Evolutionary conservation across 139 green algal species (phyloP).

Genomic region (Dunaliella sp.): DNA sequence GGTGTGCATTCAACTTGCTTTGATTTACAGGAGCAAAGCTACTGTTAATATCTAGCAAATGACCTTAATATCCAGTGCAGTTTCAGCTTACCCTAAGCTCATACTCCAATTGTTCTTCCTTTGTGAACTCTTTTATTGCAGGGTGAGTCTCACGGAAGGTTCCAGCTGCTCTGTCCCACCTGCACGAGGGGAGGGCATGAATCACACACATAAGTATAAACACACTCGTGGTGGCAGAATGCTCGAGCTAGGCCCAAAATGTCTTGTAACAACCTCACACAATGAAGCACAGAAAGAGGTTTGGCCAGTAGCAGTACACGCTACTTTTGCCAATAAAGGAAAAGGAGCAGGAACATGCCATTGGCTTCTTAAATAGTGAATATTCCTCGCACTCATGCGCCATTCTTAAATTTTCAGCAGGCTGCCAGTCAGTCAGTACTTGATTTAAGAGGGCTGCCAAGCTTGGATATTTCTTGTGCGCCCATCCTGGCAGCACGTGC

Average conservation of each 20-base stretch:
- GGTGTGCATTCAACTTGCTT: not conserved
- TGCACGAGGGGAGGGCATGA: not conserved
- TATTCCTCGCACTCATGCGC: too few species aligned
- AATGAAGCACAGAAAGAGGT: not conserved
- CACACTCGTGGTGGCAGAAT: not conserved
- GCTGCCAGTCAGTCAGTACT: too few species aligned
- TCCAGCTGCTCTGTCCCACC: constrained; percentile 5
- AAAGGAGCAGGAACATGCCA: not conserved
- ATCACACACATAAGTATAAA: not conserved
- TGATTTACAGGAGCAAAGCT: not conserved
- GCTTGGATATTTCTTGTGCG: too few species aligned
- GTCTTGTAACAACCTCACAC: not conserved
- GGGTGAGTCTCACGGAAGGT: constrained; percentile 1
- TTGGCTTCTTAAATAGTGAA: too few species aligned
- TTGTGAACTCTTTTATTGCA: constrained; percentile 15
- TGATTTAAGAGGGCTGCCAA: too few species aligned
- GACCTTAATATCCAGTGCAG: not conserved
- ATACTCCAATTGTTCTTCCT: constrained; percentile 11
- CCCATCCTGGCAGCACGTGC: too few species aligned
- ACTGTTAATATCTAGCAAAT: not conserved
- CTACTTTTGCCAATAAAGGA: too few species aligned
- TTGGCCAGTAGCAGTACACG: not conserved
- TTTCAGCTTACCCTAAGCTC: not conserved
- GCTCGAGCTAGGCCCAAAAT: not conserved
- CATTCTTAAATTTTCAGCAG: too few species aligned